These are phyloP conservation scores for Pyrenophora teres DNA, from an alignment of 2,329 filamentous ascomycete species.

Conservation along the genomic window DNA sequence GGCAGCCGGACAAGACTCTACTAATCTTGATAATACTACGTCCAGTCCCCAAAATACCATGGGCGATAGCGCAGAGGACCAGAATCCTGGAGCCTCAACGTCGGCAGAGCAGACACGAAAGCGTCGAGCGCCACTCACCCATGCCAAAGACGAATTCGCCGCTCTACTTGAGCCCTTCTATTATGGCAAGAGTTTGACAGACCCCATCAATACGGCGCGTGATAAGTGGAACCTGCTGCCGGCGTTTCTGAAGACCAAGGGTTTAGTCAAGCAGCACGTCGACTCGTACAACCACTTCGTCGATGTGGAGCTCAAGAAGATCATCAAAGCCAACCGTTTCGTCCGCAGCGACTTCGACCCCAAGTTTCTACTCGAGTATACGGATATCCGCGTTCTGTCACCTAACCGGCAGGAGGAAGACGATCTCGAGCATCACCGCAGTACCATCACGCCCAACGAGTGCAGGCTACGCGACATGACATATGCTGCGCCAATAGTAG, in stretches of 20 bases:
- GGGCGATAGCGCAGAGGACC: constrained; percentile 16
- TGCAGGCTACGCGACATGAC: constrained; percentile 96
- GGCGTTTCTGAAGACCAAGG: constrained; percentile 98
- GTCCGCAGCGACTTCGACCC: constrained; percentile 92
- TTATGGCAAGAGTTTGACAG: constrained; percentile 68
- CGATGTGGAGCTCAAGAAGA: constrained; percentile 95
- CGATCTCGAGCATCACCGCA: constrained; percentile 57
- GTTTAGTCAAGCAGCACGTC: constrained; percentile 94
- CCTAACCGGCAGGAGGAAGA: constrained; percentile 80
- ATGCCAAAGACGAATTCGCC: constrained; percentile 60
- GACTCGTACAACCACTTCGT: constrained; percentile 99
- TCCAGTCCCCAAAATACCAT: constrained; percentile 7
- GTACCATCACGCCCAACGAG: constrained; percentile 84
- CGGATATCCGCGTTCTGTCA: constrained; percentile 83
- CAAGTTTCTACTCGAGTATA: constrained; percentile 88
- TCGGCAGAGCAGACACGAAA: constrained; percentile 34
- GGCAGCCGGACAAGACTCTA: constrained; percentile 12
- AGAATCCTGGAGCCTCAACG: constrained; percentile 25
- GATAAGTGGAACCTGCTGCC: constrained; percentile 98
- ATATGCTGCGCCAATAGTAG: constrained; percentile 92
- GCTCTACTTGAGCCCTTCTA: constrained; percentile 72
- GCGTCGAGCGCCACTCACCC: constrained; percentile 34
- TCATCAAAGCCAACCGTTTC: constrained; percentile 85
- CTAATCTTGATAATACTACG: constrained; percentile 16
- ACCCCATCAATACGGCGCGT: constrained; percentile 71